Percentiles rank a stretch among this genome's conserved stretches.
phyloP scores from a whole-genome alignment of 1,139 yeast species.

The Nadsonia commutata region DNA sequence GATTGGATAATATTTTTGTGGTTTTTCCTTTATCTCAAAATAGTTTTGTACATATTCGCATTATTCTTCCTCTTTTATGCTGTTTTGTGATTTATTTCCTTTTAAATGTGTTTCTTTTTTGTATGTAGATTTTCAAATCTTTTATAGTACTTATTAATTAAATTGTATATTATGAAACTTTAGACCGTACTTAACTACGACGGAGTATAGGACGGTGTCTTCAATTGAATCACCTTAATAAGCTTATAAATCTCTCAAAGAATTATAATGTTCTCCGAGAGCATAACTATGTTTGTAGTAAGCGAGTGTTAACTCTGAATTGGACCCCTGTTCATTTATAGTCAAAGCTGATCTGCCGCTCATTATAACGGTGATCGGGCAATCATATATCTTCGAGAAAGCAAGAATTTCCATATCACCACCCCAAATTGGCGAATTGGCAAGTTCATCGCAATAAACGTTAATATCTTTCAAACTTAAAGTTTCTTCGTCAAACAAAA shows the following conservation, averaged over 20 bases:
- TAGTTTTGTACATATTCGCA: background rate
- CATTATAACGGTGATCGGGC: constrained; percentile 62
- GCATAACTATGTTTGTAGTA: constrained; percentile 80
- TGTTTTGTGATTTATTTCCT: background rate
- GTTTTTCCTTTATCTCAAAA: background rate
- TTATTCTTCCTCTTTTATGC: background rate
- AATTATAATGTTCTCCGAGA: constrained; percentile 89
- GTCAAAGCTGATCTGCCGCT: constrained; percentile 53
- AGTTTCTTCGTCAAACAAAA: constrained; percentile 63
- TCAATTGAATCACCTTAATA: background rate
- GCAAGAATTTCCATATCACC: constrained; percentile 88
- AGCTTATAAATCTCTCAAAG: constrained; percentile 37
- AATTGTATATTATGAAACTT: too few species aligned
- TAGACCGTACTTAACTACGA: too few species aligned
- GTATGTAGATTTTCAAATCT: too few species aligned
- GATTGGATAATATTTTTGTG: background rate
- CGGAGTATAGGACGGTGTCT: too few species aligned
- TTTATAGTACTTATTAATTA: too few species aligned
- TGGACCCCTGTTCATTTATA: constrained; percentile 36
- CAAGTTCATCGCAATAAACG: constrained; percentile 55
- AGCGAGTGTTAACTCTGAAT: constrained; percentile 49
- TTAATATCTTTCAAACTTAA: constrained; percentile 47
- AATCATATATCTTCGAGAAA: constrained; percentile 47
- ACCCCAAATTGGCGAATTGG: constrained; percentile 82
- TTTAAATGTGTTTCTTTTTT: background rate